Base-by-base conservation (phyloP, 331 rosid species). In the Pyrus hybrid region DNA sequence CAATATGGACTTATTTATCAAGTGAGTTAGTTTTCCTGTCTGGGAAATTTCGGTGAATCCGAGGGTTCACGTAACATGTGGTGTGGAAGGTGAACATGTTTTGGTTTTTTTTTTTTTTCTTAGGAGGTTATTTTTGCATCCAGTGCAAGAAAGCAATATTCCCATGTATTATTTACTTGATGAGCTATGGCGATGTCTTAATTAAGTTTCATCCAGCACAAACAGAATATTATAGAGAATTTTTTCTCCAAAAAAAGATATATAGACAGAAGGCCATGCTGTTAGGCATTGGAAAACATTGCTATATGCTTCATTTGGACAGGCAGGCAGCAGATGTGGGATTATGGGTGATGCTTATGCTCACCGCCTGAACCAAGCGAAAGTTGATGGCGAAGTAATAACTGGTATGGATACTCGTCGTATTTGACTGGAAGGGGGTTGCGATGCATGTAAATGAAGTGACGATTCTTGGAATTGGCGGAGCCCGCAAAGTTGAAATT, bases 11-110 rank as follows among this genome's bases (percentile, higher is more conserved):
- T n/a, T 80, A 88, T 64, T 80, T 94, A 41, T 41, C 14, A 41
- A 41, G 47, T 41, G 47, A 11, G 47, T 41, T 3, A 41, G 47
- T 41, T 41, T 85, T 72, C 82, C 85, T 77, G 80, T 89, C 60
- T 94, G 96, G 70, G 97, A 92, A 83, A 90, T 96, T 29, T 17
- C 60, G 62, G 97, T 89, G 80, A 87, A 94, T 85, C 87, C 86
- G 41, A 92, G 92, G 97, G 89, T 89, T 79, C 90, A 97, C 77
- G 78, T 94, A 85, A 87, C 89, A 71, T 94, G 99, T 74, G 97
- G 96, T 89, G 99, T 85, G 99, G 97, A 88, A 87, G 99, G 97
- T 94, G 83, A 78, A 60, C 22, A 8, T n/a, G n/a, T n/a, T n/a
- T 63, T 3, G 20, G 21, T 26, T 26, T 26, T 76, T 71, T 58